Evolutionary conservation across 805 yeast genomes (phyloP).

Genomic region (Wickerhamiella australiensis): DNA sequence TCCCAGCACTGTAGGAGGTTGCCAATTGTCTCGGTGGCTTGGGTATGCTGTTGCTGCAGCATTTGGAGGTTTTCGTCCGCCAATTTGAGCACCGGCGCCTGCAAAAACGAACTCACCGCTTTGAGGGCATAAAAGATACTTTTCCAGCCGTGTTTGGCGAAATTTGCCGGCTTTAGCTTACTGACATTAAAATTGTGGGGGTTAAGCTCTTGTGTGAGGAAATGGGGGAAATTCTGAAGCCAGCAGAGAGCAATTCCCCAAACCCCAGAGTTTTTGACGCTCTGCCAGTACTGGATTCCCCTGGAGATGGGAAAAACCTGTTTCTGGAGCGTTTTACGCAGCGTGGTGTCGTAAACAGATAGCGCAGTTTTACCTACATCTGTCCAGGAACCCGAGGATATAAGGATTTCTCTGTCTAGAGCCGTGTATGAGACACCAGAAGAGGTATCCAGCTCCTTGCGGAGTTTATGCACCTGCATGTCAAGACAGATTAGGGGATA

Average conservation of each 20-base stretch:
- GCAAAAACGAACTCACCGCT: not conserved
- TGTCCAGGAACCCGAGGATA: slow-evolving; percentile 20
- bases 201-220: not conserved
- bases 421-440: slow-evolving; percentile 10
- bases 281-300: slow-evolving; percentile 20
- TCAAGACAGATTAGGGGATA: no score
- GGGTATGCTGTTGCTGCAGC: slow-evolving; percentile 3
- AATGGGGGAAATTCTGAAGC: slow-evolving; percentile 17
- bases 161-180: not conserved
- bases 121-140: not conserved
- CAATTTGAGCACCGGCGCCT: not conserved
- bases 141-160: slow-evolving; percentile 1
- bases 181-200: slow-evolving; percentile 2
- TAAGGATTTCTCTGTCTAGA: slow-evolving; percentile 14
- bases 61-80: slow-evolving; percentile 1
- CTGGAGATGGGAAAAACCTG: slow-evolving; percentile 18
- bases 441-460: slow-evolving; percentile 8
- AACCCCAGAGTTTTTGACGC: slow-evolving; percentile 6
- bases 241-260: slow-evolving; percentile 14
- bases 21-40: slow-evolving; percentile 16
- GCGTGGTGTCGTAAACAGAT: slow-evolving; percentile 15
- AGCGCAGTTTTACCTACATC: slow-evolving; percentile 20
- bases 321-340: slow-evolving; percentile 14
- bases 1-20: slow-evolving; percentile 13
- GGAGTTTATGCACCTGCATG: slow-evolving; percentile 4